Percentiles rank a stretch among this genome's conserved stretches.
These are phyloP conservation scores for Shiraia sp. DNA, from an alignment of 2,329 filamentous ascomycete species.

Conservation along the genomic window DNA sequence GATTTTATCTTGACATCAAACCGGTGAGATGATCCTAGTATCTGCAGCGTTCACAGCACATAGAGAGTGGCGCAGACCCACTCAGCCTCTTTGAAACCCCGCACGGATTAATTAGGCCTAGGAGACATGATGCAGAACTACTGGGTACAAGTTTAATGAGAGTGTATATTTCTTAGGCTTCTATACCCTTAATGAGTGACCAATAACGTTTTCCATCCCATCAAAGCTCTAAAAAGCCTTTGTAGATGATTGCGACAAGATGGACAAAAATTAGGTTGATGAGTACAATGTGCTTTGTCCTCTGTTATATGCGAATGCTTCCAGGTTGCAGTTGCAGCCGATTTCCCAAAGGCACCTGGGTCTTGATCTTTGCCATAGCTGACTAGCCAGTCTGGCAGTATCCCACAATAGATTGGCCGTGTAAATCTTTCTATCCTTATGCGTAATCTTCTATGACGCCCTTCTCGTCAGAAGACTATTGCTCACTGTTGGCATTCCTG, in stretches of 20 bases:
- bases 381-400: slow-evolving; percentile 37
- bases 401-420: slow-evolving; percentile 27
- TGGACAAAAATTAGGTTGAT: slow-evolving; percentile 18
- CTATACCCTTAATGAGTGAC: too few relatives aligned
- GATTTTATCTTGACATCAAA: too few relatives aligned
- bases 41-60: too few relatives aligned
- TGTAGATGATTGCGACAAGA: slow-evolving; percentile 18
- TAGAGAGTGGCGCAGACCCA: too few relatives aligned
- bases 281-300: slow-evolving; percentile 30
- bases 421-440: slow-evolving; percentile 36
- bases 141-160: too few relatives aligned
- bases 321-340: slow-evolving; percentile 44
- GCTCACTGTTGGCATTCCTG: slow-evolving; percentile 25
- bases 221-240: slow-evolving; percentile 21
- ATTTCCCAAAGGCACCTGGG: slow-evolving; percentile 42
- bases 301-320: slow-evolving; percentile 42
- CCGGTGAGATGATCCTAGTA: too few relatives aligned
- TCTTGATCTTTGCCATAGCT: slow-evolving; percentile 36
- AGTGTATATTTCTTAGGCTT: too few relatives aligned
- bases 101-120: too few relatives aligned
- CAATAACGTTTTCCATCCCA: too few relatives aligned
- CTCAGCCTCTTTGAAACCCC: too few relatives aligned
- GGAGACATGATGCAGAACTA: too few relatives aligned
- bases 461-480: slow-evolving; percentile 35
- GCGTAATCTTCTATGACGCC: slow-evolving; percentile 44